These are phyloP conservation scores for Fusarium nodosum DNA, from an alignment of 2,329 filamentous ascomycete genomes.

Conservation along the genomic window DNA sequence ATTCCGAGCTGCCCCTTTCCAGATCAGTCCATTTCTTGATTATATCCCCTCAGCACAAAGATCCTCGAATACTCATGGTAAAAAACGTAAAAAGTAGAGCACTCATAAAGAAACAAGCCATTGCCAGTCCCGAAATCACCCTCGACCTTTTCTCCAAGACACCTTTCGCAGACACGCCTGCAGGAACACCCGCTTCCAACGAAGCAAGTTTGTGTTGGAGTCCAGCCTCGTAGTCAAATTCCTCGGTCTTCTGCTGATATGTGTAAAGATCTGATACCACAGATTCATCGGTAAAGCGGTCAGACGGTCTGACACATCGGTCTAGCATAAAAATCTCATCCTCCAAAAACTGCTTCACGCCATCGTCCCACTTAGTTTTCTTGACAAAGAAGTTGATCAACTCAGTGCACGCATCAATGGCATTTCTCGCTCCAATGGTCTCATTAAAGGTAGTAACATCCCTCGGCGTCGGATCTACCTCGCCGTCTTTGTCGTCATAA, in stretches of 20 bases:
- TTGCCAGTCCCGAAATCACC: background rate
- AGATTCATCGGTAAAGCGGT: constrained; percentile 30
- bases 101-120: background rate
- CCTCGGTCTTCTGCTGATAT: background rate
- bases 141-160: background rate
- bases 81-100: background rate
- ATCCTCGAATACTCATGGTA: constrained; percentile 2
- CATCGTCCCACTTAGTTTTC: constrained; percentile 27
- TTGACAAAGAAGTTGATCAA: constrained; percentile 23
- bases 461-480: constrained; percentile 13
- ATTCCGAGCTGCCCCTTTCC: background rate
- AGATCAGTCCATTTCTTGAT: background rate
- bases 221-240: constrained; percentile 6
- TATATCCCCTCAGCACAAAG: background rate
- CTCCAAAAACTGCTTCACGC: constrained; percentile 21
- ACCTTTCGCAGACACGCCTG: too few species aligned
- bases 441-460: constrained; percentile 29
- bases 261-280: constrained; percentile 16
- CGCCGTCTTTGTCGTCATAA: constrained; percentile 27
- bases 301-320: constrained; percentile 13
- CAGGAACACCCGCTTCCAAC: constrained; percentile 4
- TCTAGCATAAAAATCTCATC: constrained; percentile 26
- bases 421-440: constrained; percentile 26
- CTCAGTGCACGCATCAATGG: constrained; percentile 11
- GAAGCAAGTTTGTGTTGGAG: constrained; percentile 16